Evolutionary conservation across 2,329 filamentous ascomycete species (phyloP), one percentile per base, ranked within the genome.

Genomic region (Botrytis elliptica): DNA sequence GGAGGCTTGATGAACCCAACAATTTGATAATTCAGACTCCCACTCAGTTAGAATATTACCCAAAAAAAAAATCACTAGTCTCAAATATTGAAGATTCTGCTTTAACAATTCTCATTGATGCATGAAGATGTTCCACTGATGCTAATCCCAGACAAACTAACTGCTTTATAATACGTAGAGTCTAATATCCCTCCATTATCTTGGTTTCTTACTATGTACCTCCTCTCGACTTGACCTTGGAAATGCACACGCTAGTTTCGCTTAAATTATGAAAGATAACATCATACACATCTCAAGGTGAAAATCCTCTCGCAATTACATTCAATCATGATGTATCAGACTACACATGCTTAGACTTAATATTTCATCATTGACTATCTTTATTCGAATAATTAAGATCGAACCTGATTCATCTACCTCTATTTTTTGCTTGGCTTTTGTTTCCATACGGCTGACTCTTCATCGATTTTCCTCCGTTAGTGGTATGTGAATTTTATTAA

Each of bases 321-420:
- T 0, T 3, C 8, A 7, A 57, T 29, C 1, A 9, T 29, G 9
- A 57, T 18, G n/a, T 29, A 18, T 57, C 16, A 29, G 7, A 29
- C 7, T 33, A 18, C 52, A 29, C 3, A 14, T 29, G 9, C 2
- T 57, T 55, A 7, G 49, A 55, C 5, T 55, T 55, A 1, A 3
- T n/a, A n/a, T n/a, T 16, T 16, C 12, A 0, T n/a, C 12, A 3
- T 55, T 55, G 12, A 0, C 25, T 55, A 6, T n/a, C 12, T 55
- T 55, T 2, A 16, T 55, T 7, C 1, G 3, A n/a, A n/a, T 14
- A n/a, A 55, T n/a, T n/a, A n/a, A 14, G 25, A 55, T 55, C 12
- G 25, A n/a, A n/a, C 49, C 5, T 14, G 2, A n/a, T 16, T n/a
- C 49, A n/a, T 55, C 25, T n/a, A 1, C 49, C 49, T 55, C 3